Evolutionary conservation across 305 asterid species (phyloP).

Genomic region (Rubia balearica): DNA sequence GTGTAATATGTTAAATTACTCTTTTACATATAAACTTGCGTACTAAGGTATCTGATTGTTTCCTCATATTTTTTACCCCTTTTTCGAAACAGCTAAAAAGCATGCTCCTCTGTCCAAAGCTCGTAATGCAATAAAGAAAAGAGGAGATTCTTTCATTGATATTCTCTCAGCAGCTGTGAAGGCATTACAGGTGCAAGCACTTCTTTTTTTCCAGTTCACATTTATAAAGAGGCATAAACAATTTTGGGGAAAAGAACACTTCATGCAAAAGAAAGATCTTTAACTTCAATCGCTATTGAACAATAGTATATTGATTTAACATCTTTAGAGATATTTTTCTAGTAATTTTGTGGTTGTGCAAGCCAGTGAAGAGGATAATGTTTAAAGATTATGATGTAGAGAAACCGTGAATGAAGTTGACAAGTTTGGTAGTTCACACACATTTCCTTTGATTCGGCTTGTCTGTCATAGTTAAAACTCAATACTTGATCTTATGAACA

Average conservation of each 20-base stretch:
- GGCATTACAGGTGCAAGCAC: slow-evolving; percentile 41
- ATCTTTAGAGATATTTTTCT: background rate
- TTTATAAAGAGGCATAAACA: background rate
- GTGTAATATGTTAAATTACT: slow-evolving; percentile 25
- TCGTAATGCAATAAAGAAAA: slow-evolving; percentile 48
- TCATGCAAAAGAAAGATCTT: background rate
- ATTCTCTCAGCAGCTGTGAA: slow-evolving; percentile 40
- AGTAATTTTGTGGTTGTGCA: background rate
- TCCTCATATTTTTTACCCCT: slow-evolving; percentile 20
- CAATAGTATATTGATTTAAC: background rate
- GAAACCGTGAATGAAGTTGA: background rate
- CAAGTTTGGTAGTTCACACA: background rate
- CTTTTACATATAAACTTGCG: slow-evolving; percentile 16
- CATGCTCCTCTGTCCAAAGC: slow-evolving; percentile 35
- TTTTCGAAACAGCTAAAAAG: slow-evolving; percentile 37
- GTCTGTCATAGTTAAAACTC: background rate
- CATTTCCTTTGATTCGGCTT: background rate
- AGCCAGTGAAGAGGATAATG: background rate
- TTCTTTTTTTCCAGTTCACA: background rate
- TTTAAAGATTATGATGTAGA: background rate
- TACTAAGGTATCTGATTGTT: slow-evolving; percentile 17
- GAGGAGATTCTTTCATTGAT: slow-evolving; percentile 51
- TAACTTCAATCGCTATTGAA: background rate
- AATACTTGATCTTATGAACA: background rate
- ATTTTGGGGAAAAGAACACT: background rate